Evolutionary conservation across 495 filamentous ascomycete species (phyloP), one percentile per base, ranked within the genome.

Genomic region (Talaromyces wortmannii): DNA sequence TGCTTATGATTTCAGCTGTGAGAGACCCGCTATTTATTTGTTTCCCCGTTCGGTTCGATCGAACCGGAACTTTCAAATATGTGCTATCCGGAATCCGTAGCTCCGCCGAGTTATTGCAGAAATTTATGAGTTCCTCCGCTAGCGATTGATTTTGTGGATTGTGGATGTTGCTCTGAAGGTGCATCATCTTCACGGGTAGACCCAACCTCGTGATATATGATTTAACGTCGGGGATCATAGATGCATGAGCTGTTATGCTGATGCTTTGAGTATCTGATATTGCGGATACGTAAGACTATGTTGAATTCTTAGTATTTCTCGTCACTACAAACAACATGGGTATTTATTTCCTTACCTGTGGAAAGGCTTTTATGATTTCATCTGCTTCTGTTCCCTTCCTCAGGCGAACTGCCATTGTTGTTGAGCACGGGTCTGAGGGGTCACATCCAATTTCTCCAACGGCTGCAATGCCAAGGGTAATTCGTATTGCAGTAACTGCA

Each of bases 1-100:
- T 63, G 16, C 18, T 63, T 33, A 69, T 55, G 17, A 60, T 17
- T 52, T 70, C 67, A 7, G 61, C 59, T 29, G 63, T 59, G 7
- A 71, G 67, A 0, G 63, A 55, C 2, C 55, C 61, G 15, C 8
- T 11, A 18, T 10, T 11, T 11, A 48, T 18, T 15, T 11, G 36
- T n/a, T 10, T 16, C 8, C 45, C 45, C 8, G 7, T 15, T 11
- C 10, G 45, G 23, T 48, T 48, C 15, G 45, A 48, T 48, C 45
- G 16, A 8, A 48, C 10, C 45, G 45, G 45, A 17, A 48, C 45
- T 40, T 40, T 40, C 13, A 40, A 13, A 8, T 40, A 13, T 13
- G 36, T 10, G 8, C 8, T 40, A 40, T 40, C 36, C 13, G 36
- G 36, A 40, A 40, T 8, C 36, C 5, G 36, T 13, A 40, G 13